These are phyloP conservation scores for Aspergillus ostianus DNA, from an alignment of 495 filamentous ascomycete species.

Conservation along the genomic window DNA sequence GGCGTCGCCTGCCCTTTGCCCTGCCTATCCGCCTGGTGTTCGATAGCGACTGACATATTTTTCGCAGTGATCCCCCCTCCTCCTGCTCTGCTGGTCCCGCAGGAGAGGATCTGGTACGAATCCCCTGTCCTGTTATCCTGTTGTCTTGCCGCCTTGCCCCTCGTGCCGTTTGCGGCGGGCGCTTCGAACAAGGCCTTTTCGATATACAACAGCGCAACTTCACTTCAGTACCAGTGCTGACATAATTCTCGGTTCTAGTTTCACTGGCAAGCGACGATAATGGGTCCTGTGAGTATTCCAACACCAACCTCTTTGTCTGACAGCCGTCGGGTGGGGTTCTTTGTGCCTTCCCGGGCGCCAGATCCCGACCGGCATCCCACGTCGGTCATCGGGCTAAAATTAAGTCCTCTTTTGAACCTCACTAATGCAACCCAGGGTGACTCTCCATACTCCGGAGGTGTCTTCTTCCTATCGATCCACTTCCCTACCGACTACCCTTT, in stretches of 20 bases:
- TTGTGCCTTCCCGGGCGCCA: slow-evolving; percentile 3
- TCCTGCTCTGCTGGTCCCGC: slow-evolving; percentile 97
- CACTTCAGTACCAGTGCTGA: slow-evolving; percentile 18
- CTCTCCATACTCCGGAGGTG: slow-evolving; percentile 93
- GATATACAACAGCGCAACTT: neutral
- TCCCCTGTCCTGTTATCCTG: slow-evolving; percentile 12
- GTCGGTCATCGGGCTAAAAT: neutral
- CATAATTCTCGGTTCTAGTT: slow-evolving; percentile 58
- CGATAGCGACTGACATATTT: neutral
- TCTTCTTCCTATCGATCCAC: slow-evolving; percentile 97
- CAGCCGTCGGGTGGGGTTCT: slow-evolving; percentile 3
- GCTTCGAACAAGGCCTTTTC: neutral
- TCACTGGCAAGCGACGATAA: slow-evolving; percentile 99
- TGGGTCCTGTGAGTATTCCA: slow-evolving; percentile 86
- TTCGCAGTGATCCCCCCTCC: slow-evolving; percentile 86
- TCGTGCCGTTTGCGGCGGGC: slow-evolving; percentile 24
- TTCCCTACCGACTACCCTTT: slow-evolving; percentile 99
- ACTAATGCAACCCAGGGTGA: slow-evolving; percentile 60
- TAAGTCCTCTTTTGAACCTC: neutral
- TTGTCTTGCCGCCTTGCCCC: slow-evolving; percentile 2
- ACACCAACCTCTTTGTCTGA: slow-evolving; percentile 3
- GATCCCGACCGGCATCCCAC: neutral
- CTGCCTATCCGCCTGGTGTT: neutral
- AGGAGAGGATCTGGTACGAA: slow-evolving; percentile 94
- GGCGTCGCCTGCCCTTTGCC: slow-evolving; percentile 14